phyloP scores from a whole-genome alignment of 2,329 filamentous ascomycete species.

The Phaeosphaeriaceae sp. region DNA sequence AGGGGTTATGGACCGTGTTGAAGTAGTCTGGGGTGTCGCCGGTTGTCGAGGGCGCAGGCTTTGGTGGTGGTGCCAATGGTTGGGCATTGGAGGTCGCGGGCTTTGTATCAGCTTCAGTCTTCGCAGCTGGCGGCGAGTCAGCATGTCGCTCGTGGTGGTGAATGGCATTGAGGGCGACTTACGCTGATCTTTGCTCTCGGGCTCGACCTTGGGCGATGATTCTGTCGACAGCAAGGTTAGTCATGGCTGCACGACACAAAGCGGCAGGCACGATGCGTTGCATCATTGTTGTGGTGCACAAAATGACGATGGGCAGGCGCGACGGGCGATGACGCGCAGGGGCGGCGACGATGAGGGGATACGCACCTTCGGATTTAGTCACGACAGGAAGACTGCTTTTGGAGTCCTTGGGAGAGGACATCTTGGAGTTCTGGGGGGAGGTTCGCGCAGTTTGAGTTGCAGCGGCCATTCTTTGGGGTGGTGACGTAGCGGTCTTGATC shows the following conservation, averaged over 20 bases:
- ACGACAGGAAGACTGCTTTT: conserved; percentile 42
- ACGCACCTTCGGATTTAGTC: conserved; percentile 48
- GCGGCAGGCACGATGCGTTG: not conserved
- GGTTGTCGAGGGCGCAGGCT: conserved; percentile 52
- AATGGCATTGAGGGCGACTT: conserved; percentile 20
- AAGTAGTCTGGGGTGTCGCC: conserved; percentile 60
- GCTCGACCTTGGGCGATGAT: conserved; percentile 31
- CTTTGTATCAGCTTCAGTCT: conserved; percentile 39
- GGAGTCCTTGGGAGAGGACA: conserved; percentile 49
- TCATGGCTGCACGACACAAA: conserved; percentile 13
- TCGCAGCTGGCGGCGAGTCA: conserved; percentile 27
- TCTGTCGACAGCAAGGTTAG: conserved; percentile 33
- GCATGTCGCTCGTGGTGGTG: conserved; percentile 17
- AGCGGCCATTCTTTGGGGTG: conserved; percentile 44
- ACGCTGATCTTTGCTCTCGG: conserved; percentile 32
- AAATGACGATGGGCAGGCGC: conserved; percentile 2
- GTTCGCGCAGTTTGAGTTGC: conserved; percentile 43
- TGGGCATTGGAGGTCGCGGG: conserved; percentile 52
- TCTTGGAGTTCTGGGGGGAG: conserved; percentile 47
- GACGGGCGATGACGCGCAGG: conserved; percentile 7
- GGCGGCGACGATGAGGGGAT: conserved; percentile 6
- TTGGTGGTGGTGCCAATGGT: conserved; percentile 62
- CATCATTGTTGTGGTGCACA: conserved; percentile 1
- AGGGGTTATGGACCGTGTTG: conserved; percentile 57
- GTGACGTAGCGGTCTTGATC: conserved; percentile 45